Evolutionary conservation across 2,329 filamentous ascomycete genomes (phyloP).

Genomic region (Volutella citrinella): DNA sequence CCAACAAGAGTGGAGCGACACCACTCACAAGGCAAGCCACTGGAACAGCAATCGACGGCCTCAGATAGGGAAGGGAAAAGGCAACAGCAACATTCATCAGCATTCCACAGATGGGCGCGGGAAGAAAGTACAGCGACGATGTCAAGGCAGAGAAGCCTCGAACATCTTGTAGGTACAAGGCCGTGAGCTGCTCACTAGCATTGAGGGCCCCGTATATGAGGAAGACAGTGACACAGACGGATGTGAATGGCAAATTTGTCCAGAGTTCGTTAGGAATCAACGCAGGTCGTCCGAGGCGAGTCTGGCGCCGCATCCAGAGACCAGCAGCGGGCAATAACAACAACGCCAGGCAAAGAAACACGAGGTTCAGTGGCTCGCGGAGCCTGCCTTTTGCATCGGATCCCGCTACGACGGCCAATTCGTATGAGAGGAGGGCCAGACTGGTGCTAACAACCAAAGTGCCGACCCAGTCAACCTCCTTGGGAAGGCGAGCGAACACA

Average conservation of each 20-base stretch:
- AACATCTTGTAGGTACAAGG: slow-evolving; percentile 13
- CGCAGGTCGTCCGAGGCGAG: too few relatives aligned
- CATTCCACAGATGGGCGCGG: slow-evolving; percentile 3
- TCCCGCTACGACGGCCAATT: slow-evolving; percentile 37
- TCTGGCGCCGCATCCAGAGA: too few relatives aligned
- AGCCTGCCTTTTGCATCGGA: slow-evolving; percentile 1
- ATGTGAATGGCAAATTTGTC: too few relatives aligned
- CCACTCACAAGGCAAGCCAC: slow-evolving; percentile 36
- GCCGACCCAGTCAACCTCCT: slow-evolving; percentile 49
- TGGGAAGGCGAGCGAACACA: slow-evolving; percentile 6
- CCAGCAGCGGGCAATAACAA: too few relatives aligned
- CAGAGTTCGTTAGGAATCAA: too few relatives aligned
- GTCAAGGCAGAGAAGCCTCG: slow-evolving; percentile 2
- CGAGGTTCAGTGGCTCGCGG: too few relatives aligned
- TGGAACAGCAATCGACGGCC: slow-evolving; percentile 19
- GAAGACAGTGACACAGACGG: too few relatives aligned
- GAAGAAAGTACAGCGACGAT: slow-evolving; percentile 4
- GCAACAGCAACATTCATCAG: slow-evolving; percentile 3
- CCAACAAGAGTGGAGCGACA: slow-evolving; percentile 48
- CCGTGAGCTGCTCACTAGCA: slow-evolving; percentile 24
- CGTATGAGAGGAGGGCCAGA: slow-evolving; percentile 44
- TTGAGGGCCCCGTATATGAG: slow-evolving; percentile 39
- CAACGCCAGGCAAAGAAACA: too few relatives aligned
- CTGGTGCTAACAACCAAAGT: slow-evolving; percentile 38
- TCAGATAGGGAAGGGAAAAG: slow-evolving; percentile 1